phyloP scores from a whole-genome alignment of 1,284 basidiomycete genomes.

The Ganoderma lucidum region DNA sequence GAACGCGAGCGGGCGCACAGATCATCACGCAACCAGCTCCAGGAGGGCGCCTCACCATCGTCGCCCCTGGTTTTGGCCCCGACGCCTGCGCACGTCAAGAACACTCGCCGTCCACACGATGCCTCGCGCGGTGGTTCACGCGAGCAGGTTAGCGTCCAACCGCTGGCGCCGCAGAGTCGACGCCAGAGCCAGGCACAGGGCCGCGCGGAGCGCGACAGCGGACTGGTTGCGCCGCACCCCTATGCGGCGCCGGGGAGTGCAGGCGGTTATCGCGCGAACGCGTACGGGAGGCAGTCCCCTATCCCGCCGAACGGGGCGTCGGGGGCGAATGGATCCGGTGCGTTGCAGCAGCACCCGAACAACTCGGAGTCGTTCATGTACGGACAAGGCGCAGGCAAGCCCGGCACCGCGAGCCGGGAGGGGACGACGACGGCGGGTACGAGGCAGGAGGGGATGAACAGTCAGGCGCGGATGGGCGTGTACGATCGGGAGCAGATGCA shows the following conservation, averaged over 20 bases:
- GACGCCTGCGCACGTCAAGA: constrained; percentile 68
- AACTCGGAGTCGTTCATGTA: constrained; percentile 69
- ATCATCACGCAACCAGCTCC: constrained; percentile 62
- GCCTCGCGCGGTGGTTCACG: constrained; percentile 50
- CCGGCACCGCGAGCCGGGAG: constrained; percentile 45
- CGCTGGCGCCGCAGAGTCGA: constrained; percentile 65
- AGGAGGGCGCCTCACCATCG: constrained; percentile 54
- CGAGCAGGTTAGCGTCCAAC: constrained; percentile 67
- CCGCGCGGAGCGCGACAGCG: constrained; percentile 49
- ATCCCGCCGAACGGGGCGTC: constrained; percentile 45
- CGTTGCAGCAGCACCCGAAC: constrained; percentile 40
- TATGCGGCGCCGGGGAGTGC: constrained; percentile 69
- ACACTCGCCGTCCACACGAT: constrained; percentile 54
- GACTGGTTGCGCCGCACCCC: constrained; percentile 66
- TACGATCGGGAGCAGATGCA: constrained; percentile 61
- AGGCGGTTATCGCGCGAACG: constrained; percentile 57
- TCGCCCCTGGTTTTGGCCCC: constrained; percentile 70
- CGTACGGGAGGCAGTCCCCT: constrained; percentile 67
- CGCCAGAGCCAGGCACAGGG: constrained; percentile 68
- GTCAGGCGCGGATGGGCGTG: constrained; percentile 66
- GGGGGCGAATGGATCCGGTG: constrained; percentile 41
- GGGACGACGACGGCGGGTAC: constrained; percentile 38
- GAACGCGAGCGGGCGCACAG: constrained; percentile 62
- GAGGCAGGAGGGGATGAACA: constrained; percentile 41
- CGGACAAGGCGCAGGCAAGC: constrained; percentile 57